Evolutionary conservation across 1,284 basidiomycete genomes (phyloP).

Genomic region (Trametes polyzona): DNA sequence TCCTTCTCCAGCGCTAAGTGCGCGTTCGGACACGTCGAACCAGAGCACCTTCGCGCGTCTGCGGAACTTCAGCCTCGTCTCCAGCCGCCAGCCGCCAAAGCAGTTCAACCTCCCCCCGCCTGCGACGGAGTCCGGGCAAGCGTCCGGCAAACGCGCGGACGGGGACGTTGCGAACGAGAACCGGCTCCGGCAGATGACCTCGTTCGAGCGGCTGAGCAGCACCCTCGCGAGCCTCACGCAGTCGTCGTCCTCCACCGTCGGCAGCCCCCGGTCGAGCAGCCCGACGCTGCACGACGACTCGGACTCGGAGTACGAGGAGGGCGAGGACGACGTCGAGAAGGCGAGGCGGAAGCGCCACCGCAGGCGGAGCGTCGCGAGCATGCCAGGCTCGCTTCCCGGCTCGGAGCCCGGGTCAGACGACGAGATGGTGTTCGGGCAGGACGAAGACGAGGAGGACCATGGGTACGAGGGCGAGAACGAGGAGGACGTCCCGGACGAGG

Average conservation of each 20-base stretch:
- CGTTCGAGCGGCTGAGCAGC: constrained; percentile 67
- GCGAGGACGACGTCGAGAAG: constrained; percentile 37
- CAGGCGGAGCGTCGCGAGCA: constrained; percentile 71
- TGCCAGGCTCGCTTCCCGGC: constrained; percentile 76
- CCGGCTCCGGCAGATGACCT: constrained; percentile 69
- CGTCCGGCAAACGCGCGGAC: constrained; percentile 25
- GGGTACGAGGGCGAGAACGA: constrained; percentile 41
- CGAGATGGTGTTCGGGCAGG: constrained; percentile 57
- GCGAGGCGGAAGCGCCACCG: constrained; percentile 46
- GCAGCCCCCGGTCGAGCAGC: constrained; percentile 57
- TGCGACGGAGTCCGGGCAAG: constrained; percentile 30
- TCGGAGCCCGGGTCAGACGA: constrained; percentile 40
- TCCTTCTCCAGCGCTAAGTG: constrained; percentile 90
- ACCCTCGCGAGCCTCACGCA: constrained; percentile 54
- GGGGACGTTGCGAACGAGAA: constrained; percentile 15
- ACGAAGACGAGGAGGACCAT: constrained; percentile 49
- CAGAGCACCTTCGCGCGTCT: constrained; percentile 76
- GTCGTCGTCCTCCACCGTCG: constrained; percentile 40
- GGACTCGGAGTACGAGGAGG: constrained; percentile 55
- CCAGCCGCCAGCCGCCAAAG: constrained; percentile 48
- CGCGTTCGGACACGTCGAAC: constrained; percentile 84
- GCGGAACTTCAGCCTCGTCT: constrained; percentile 79
- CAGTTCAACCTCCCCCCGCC: constrained; percentile 36
- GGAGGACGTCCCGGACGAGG: constrained; percentile 60
- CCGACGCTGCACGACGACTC: constrained; percentile 54